Conservation (phyloP, 805 yeast genomes). For the Myxozyma melibiosi region DNA sequence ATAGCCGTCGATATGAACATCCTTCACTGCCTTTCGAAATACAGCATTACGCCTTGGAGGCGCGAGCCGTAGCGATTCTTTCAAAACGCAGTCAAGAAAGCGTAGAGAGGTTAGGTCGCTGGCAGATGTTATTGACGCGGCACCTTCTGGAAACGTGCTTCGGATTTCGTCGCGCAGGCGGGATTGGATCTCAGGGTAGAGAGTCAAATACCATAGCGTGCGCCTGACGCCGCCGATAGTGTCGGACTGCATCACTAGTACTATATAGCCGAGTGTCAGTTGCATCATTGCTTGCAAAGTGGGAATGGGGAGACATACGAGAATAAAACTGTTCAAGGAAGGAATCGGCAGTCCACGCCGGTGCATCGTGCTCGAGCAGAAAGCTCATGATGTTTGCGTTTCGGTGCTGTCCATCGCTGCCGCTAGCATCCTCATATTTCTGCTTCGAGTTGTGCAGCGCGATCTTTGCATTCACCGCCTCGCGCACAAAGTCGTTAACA, state of each 20-base stretch:
- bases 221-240: neutral
- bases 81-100: neutral
- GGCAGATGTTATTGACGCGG: neutral
- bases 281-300: neutral
- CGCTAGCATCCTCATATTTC: neutral
- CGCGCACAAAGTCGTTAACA: neutral
- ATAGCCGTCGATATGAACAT: neutral
- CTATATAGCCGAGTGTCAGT: neutral
- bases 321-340: neutral
- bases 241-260: neutral
- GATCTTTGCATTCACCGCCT: neutral
- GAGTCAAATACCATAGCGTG: neutral
- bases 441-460: neutral
- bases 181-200: neutral
- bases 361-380: neutral
- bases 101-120: neutral
- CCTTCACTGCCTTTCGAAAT: neutral
- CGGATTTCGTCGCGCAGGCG: constrained; percentile 2
- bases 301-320: neutral
- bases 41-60: neutral
- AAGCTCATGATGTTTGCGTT: neutral
- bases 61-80: neutral
- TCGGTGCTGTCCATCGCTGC: neutral
- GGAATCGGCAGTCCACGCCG: neutral
- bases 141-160: neutral